phyloP scores from a whole-genome alignment of 2,329 filamentous ascomycete species.

The Westerdykella ornata region DNA sequence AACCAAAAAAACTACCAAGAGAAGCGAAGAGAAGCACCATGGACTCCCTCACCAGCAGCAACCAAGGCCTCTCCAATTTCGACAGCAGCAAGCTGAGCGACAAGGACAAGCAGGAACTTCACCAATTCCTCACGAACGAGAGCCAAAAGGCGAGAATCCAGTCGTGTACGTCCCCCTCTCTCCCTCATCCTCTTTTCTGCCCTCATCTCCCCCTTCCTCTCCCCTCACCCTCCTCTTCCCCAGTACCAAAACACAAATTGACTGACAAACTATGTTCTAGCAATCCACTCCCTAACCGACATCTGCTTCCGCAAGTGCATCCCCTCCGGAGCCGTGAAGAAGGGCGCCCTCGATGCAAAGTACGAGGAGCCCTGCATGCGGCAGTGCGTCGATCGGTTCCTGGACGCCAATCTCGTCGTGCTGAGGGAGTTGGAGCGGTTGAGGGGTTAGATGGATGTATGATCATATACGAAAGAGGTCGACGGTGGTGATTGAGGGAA shows the following conservation, averaged over 20 bases:
- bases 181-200: background rate
- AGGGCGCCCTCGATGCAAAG: conserved; percentile 64
- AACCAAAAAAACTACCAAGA: no score
- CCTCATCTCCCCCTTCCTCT: background rate
- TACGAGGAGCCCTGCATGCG: conserved; percentile 75
- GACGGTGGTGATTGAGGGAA: background rate
- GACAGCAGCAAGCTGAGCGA: conserved; percentile 65
- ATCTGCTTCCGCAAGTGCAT: conserved; percentile 96
- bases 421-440: conserved; percentile 73
- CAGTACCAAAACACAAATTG: conserved; percentile 9
- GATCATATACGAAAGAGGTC: no score
- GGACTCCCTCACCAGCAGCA: background rate
- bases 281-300: conserved; percentile 62
- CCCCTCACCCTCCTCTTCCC: background rate
- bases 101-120: conserved; percentile 78
- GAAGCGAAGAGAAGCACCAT: no score
- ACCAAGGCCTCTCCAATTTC: conserved; percentile 38
- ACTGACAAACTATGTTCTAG: conserved; percentile 25
- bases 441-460: conserved; percentile 10
- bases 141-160: conserved; percentile 72
- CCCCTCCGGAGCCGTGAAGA: conserved; percentile 62
- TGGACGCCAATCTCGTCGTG: conserved; percentile 82
- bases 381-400: conserved; percentile 90
- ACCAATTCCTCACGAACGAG: conserved; percentile 78
- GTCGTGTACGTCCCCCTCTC: conserved; percentile 31